Percentiles rank a stretch among this genome's conserved stretches.
Evolutionary conservation across 371 early-diverging fungal genomes (phyloP).

Genomic region (Mortierella sp.): DNA sequence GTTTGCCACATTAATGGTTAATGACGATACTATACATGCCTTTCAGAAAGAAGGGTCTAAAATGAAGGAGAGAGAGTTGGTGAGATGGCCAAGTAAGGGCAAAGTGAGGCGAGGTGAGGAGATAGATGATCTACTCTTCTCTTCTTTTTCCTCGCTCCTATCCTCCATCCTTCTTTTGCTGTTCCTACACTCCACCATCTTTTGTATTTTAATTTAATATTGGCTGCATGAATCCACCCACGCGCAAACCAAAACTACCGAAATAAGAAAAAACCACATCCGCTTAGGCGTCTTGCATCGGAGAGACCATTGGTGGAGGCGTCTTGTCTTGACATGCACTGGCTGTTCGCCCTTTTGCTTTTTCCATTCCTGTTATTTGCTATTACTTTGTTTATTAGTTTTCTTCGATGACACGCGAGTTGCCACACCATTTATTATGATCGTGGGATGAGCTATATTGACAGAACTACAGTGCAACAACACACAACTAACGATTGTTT

Average conservation of each 20-base stretch:
- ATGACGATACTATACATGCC: background rate
- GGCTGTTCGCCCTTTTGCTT: background rate
- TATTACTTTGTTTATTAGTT: background rate
- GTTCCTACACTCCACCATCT: background rate
- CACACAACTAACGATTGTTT: background rate
- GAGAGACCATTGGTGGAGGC: background rate
- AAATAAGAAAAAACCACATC: constrained; percentile 10
- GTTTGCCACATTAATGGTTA: background rate
- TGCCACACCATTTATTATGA: background rate
- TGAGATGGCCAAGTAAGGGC: background rate
- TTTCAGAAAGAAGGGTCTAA: background rate
- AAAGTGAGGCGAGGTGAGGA: background rate
- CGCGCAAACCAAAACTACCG: constrained; percentile 4
- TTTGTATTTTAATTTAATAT: constrained; percentile 6
- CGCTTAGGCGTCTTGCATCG: background rate
- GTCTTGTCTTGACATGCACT: background rate
- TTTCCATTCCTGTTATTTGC: background rate
- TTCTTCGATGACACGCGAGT: background rate
- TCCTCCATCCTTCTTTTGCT: background rate
- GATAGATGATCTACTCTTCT: constrained; percentile 4
- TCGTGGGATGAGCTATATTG: background rate
- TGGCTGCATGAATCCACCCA: constrained; percentile 8
- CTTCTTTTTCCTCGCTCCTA: background rate
- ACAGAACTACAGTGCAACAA: background rate
- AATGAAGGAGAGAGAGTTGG: background rate